phyloP scores from a whole-genome alignment of 2,329 filamentous ascomycete species.

The Thelonectria rubi region DNA sequence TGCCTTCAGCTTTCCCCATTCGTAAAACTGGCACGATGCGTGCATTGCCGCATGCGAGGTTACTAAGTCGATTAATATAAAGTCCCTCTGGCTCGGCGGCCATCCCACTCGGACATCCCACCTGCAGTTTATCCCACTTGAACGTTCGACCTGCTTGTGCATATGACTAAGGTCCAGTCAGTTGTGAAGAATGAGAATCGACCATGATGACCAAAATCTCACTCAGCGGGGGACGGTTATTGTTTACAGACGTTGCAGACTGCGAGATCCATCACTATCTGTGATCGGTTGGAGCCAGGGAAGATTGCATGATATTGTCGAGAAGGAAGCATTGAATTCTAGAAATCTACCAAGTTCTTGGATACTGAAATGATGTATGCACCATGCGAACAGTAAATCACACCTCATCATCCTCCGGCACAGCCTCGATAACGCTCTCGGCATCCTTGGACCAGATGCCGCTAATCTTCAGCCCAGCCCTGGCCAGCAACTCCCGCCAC shows the following conservation, averaged over 20 bases:
- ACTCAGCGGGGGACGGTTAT: background rate
- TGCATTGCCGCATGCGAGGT: too few relatives aligned
- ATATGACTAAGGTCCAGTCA: background rate
- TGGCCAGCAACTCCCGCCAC: slow-evolving; percentile 28
- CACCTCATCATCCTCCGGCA: slow-evolving; percentile 7
- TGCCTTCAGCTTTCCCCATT: too few relatives aligned
- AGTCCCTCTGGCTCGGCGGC: background rate
- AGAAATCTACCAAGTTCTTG: too few relatives aligned
- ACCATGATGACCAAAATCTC: background rate
- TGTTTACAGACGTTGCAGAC: background rate
- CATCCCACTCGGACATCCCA: background rate
- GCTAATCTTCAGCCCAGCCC: slow-evolving; percentile 24
- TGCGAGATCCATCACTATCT: background rate
- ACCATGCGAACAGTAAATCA: too few relatives aligned
- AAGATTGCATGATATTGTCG: too few relatives aligned
- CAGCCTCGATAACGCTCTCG: slow-evolving; percentile 29
- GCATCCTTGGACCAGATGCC: slow-evolving; percentile 22
- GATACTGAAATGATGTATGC: too few relatives aligned
- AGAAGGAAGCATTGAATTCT: too few relatives aligned
- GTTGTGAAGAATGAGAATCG: background rate
- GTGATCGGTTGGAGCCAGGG: background rate
- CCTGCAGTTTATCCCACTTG: background rate
- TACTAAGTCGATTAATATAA: background rate
- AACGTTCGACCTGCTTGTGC: background rate
- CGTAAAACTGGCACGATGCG: too few relatives aligned